Evolutionary conservation across 1,284 basidiomycete genomes (phyloP).

Genomic region (Laetiporus sulphureus): DNA sequence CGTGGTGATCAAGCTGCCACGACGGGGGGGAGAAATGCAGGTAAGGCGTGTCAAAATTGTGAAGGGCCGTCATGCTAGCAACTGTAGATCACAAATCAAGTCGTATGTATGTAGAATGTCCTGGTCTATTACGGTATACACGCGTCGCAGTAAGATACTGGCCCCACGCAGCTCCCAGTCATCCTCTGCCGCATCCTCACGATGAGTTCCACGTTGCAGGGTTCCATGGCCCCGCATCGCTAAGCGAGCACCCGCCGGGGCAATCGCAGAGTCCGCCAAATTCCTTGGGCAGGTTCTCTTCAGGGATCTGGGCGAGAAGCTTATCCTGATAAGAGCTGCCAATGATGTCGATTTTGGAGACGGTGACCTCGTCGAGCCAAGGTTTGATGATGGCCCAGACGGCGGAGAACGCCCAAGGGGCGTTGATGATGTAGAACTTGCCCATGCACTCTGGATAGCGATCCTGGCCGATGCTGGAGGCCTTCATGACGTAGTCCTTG

Average conservation of each 20-base stretch:
- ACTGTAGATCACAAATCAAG: too few species aligned
- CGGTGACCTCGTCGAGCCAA: conserved; percentile 95
- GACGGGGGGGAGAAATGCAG: too few species aligned
- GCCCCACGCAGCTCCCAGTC: too few species aligned
- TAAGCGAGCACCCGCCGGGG: conserved; percentile 76
- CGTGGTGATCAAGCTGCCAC: not conserved
- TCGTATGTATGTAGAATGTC: not conserved
- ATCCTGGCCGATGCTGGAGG: conserved; percentile 83
- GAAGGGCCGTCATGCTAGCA: too few species aligned
- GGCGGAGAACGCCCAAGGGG: conserved; percentile 87
- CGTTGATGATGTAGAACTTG: conserved; percentile 94
- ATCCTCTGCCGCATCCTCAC: too few species aligned
- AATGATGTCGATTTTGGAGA: conserved; percentile 87
- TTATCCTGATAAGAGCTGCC: conserved; percentile 60
- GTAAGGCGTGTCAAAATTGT: too few species aligned
- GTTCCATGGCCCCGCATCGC: conserved; percentile 95
- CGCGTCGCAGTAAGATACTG: conserved; percentile 6
- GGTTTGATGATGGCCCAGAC: conserved; percentile 90
- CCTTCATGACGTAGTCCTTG: conserved; percentile 85
- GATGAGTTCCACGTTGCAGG: conserved; percentile 13
- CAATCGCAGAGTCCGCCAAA: conserved; percentile 86
- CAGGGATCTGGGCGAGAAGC: conserved; percentile 76
- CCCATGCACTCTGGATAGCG: conserved; percentile 94
- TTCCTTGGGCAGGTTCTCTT: conserved; percentile 78
- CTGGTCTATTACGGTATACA: conserved; percentile 8